phyloP scores from a whole-genome alignment of 306 rosid genomes.

The Cyclanthera cordifolia region DNA sequence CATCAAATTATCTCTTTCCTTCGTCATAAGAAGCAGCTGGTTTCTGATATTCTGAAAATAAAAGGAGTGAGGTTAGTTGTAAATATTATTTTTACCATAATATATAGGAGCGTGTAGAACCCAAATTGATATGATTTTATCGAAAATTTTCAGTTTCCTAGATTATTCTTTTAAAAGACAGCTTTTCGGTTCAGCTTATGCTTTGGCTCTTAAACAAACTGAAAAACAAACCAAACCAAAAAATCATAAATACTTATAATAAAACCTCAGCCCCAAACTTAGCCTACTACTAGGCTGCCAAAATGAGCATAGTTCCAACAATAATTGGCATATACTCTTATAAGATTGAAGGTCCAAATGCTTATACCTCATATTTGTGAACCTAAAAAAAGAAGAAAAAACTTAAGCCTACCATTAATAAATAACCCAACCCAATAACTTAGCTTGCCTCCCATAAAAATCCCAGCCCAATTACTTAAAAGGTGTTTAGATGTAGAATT shows the following conservation, averaged over 20 bases:
- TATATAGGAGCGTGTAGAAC: background rate
- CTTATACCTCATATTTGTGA: background rate
- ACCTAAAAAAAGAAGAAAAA: background rate
- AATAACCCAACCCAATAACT: too few species aligned
- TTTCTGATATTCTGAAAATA: conserved; percentile 35
- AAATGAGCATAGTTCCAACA: background rate
- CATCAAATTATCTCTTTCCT: conserved; percentile 46
- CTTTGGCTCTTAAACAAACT: background rate
- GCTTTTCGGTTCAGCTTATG: background rate
- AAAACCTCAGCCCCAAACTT: background rate
- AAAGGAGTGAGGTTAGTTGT: background rate
- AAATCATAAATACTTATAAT: background rate
- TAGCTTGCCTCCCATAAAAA: too few species aligned
- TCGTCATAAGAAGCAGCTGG: conserved; percentile 28
- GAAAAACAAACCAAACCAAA: background rate
- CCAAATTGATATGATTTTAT: background rate
- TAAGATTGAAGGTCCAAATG: background rate
- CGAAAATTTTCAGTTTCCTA: background rate
- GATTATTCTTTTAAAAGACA: background rate
- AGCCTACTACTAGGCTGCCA: background rate
- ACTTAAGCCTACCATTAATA: background rate
- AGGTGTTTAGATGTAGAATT: too few species aligned
- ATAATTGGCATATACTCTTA: too few species aligned
- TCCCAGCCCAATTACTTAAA: background rate
- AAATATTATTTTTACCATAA: background rate